Conservation (phyloP, 2,329 filamentous ascomycete species). For the Sordariomycetes sp. region DNA sequence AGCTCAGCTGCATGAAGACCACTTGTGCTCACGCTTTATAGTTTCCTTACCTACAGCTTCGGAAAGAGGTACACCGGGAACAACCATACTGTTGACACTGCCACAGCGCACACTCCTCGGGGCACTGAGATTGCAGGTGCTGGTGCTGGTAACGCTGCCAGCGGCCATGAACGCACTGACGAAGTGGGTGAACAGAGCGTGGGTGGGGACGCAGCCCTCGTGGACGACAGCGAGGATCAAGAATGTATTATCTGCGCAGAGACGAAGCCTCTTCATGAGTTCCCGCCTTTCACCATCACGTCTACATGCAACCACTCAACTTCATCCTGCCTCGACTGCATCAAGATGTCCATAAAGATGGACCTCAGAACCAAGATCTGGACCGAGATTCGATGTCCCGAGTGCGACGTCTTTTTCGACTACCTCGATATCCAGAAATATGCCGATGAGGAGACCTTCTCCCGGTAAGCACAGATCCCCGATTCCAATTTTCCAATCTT, state of each 20-base stretch:
- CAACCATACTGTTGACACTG: neutral
- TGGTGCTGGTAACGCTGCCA: neutral
- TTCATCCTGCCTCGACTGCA: slow-evolving; percentile 21
- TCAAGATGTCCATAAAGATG: slow-evolving; percentile 21
- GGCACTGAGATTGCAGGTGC: neutral
- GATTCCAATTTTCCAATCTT: neutral
- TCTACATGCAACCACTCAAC: slow-evolving; percentile 21
- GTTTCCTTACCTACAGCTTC: slow-evolving; percentile 11
- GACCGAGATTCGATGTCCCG: slow-evolving; percentile 39
- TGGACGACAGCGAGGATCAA: slow-evolving; percentile 12
- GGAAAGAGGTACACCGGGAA: slow-evolving; percentile 22
- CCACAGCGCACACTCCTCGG: too few species aligned
- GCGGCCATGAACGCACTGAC: neutral
- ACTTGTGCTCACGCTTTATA: neutral
- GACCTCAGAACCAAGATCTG: slow-evolving; percentile 23
- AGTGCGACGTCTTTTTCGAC: slow-evolving; percentile 31
- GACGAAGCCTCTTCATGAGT: slow-evolving; percentile 15
- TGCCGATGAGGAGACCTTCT: slow-evolving; percentile 30
- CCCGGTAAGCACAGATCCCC: slow-evolving; percentile 18
- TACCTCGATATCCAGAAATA: slow-evolving; percentile 32
- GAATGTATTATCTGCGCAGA: slow-evolving; percentile 26
- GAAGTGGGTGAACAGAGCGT: too few species aligned
- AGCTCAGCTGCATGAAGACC: neutral
- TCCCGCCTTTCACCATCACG: slow-evolving; percentile 21
- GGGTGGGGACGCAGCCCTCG: slow-evolving; percentile 8